These are phyloP conservation scores for Bipolaris zeicola DNA, from an alignment of 2,329 filamentous ascomycete genomes.

Conservation along the genomic window DNA sequence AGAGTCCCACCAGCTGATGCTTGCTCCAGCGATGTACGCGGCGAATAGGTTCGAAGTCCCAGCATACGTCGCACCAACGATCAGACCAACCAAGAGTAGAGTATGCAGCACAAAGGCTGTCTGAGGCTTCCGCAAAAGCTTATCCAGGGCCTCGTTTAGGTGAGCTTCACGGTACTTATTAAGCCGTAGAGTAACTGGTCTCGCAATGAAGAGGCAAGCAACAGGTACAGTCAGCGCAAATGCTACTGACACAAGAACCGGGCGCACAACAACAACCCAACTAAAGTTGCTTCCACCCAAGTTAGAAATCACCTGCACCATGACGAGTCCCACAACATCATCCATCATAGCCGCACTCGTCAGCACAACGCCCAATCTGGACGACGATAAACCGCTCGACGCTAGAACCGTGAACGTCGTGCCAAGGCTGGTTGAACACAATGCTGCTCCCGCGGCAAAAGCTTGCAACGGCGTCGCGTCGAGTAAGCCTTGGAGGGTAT, in stretches of 20 bases:
- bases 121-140: constrained; percentile 36
- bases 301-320: constrained; percentile 76
- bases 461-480: constrained; percentile 63
- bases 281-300: constrained; percentile 56
- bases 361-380: constrained; percentile 66
- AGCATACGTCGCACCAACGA: constrained; percentile 62
- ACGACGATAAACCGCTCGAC: constrained; percentile 63
- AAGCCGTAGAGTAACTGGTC: constrained; percentile 50
- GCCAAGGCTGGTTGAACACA: constrained; percentile 76
- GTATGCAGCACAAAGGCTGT: constrained; percentile 57
- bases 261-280: constrained; percentile 55
- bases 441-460: constrained; percentile 73
- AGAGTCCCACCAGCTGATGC: constrained; percentile 65
- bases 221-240: constrained; percentile 59
- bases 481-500: constrained; percentile 59
- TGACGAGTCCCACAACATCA: constrained; percentile 76
- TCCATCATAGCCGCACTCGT: constrained; percentile 80
- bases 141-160: constrained; percentile 25
- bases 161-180: constrained; percentile 39
- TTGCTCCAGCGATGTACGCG: constrained; percentile 64
- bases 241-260: constrained; percentile 59
- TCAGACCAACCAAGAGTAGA: constrained; percentile 55
- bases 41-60: constrained; percentile 68
- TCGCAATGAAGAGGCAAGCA: constrained; percentile 53
- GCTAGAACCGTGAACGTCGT: constrained; percentile 70